Conservation (phyloP, 73 alveolate genomes). For the Paramecium pentaurelia region DNA sequence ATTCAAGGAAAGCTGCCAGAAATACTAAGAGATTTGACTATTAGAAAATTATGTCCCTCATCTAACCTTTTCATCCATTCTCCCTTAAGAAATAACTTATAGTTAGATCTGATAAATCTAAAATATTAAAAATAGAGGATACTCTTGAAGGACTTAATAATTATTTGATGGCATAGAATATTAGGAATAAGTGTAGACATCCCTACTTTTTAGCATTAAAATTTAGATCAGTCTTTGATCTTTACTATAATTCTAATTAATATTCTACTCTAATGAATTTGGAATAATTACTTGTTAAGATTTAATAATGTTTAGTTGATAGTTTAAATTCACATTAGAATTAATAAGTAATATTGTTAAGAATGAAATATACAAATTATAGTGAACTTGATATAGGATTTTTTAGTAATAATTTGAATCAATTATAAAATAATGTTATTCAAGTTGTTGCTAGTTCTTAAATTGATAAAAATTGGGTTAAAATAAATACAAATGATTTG, state of each 20-base stretch:
- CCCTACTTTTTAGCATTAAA: neutral
- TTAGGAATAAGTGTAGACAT: constrained; percentile 36
- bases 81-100: neutral
- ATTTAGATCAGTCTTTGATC: neutral
- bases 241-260: neutral
- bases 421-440: neutral
- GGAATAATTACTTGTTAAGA: neutral
- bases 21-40: constrained; percentile 22
- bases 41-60: neutral
- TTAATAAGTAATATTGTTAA: neutral
- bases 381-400: neutral
- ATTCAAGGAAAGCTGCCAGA: constrained; percentile 36
- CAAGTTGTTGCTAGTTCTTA: neutral
- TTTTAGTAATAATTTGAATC: neutral
- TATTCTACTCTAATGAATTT: neutral
- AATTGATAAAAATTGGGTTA: neutral
- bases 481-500: neutral
- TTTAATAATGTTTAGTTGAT: neutral
- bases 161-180: constrained; percentile 2
- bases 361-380: neutral
- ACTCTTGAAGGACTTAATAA: neutral
- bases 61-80: constrained; percentile 33
- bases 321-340: neutral
- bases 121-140: neutral
- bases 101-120: neutral